A percentile compares a stretch with the other conserved stretches of the same genome.
These are phyloP conservation scores for Verbascum thapsus DNA, from an alignment of 257 asterid species.

Conservation along the genomic window DNA sequence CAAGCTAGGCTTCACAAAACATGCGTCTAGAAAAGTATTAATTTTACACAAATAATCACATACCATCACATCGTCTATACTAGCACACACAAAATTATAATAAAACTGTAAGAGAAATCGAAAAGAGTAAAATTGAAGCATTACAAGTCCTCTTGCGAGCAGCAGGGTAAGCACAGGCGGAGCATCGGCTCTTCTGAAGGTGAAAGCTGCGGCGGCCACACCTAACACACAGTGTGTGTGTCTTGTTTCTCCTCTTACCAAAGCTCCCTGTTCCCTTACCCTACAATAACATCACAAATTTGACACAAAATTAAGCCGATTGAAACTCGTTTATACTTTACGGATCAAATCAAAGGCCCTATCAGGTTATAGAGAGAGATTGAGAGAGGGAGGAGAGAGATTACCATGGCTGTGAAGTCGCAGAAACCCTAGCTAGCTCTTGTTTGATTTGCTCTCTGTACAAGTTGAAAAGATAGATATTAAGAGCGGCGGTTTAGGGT, in stretches of 20 bases:
- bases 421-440: conserved; percentile 46
- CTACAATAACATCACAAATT: conserved; percentile 29
- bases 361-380: background rate
- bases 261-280: conserved; percentile 68
- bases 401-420: conserved; percentile 51
- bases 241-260: conserved; percentile 63
- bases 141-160: conserved; percentile 57
- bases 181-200: conserved; percentile 64
- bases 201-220: conserved; percentile 65
- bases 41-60: background rate
- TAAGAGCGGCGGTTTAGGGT: conserved; percentile 38
- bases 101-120: background rate
- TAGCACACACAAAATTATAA: background rate
- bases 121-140: no score
- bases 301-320: no score
- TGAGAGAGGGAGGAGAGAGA: no score
- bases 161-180: conserved; percentile 68
- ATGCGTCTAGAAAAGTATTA: background rate
- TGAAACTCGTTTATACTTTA: no score
- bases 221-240: conserved; percentile 60
- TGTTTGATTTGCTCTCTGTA: conserved; percentile 24
- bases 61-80: background rate
- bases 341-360: background rate
- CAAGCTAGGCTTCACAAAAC: no score
- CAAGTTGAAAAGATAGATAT: background rate